Evolutionary conservation across 2,329 filamentous ascomycete species (phyloP).

Genomic region (Proliferodiscus dingleyae): DNA sequence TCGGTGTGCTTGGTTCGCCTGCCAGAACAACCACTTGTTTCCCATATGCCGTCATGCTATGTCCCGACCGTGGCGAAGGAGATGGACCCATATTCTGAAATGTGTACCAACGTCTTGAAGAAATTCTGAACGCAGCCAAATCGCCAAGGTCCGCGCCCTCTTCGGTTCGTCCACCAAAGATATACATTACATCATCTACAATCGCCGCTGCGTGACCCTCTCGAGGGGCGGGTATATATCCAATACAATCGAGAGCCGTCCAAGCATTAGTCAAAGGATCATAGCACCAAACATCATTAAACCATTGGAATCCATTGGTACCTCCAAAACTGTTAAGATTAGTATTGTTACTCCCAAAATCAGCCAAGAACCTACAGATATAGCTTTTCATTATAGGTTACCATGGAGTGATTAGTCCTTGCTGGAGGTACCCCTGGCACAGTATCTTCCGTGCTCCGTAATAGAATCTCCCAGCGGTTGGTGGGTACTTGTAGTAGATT

Average conservation of each 20-base stretch:
- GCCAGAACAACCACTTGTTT: constrained; percentile 91
- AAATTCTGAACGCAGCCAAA: constrained; percentile 77
- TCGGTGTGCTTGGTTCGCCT: constrained; percentile 87
- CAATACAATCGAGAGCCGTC: constrained; percentile 90
- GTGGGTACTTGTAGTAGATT: constrained; percentile 88
- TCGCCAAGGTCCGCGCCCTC: constrained; percentile 91
- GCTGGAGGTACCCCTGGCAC: constrained; percentile 71
- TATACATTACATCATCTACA: constrained; percentile 98
- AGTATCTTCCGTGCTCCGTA: constrained; percentile 64
- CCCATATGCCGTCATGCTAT: constrained; percentile 94
- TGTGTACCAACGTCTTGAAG: constrained; percentile 91
- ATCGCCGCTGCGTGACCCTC: constrained; percentile 93
- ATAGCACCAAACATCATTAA: constrained; percentile 98
- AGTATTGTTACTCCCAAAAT: constrained; percentile 7
- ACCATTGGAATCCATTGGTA: constrained; percentile 94
- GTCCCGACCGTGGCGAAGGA: constrained; percentile 86
- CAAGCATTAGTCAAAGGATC: constrained; percentile 79
- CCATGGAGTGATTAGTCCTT: constrained; percentile 88
- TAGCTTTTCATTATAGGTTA: constrained; percentile 89
- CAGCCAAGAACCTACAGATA: constrained; percentile 64
- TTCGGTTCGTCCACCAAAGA: constrained; percentile 93
- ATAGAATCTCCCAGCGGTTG: constrained; percentile 92
- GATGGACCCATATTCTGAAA: constrained; percentile 99
- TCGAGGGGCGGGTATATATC: constrained; percentile 88
- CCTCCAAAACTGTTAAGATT: constrained; percentile 72